Conservation (phyloP, 2,329 filamentous ascomycete genomes). For the Pseudopyricularia javanii region DNA sequence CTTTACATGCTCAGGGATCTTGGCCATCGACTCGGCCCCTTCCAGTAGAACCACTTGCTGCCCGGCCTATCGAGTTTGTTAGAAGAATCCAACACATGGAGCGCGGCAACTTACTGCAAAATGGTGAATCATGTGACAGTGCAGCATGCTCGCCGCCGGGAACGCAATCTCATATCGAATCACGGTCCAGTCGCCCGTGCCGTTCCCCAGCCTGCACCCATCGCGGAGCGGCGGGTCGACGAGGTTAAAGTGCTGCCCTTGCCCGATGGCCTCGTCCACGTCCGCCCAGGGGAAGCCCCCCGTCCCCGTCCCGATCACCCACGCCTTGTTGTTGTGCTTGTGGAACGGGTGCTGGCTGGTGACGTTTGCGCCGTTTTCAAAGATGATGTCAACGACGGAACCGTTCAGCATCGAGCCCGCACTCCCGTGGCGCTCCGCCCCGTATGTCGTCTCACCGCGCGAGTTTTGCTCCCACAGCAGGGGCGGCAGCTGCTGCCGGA, state of each 20-base stretch:
- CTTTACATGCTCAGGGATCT: not conserved
- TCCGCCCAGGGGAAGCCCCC: not conserved
- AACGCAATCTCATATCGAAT: not conserved
- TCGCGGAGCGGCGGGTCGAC: not conserved
- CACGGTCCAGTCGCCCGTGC: not conserved
- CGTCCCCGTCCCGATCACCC: not conserved
- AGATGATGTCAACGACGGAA: not conserved
- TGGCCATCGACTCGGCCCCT: not conserved
- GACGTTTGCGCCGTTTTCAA: not conserved
- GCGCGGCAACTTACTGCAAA: not conserved
- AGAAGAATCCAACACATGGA: not conserved
- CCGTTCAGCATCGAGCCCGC: not conserved
- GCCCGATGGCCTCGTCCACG: not conserved
- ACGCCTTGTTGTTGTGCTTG: not conserved
- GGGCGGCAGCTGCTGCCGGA: not conserved
- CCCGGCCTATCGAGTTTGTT: not conserved
- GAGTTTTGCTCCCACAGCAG: not conserved
- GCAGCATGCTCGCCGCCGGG: not conserved
- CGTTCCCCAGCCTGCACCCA: not conserved
- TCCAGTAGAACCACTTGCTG: not conserved
- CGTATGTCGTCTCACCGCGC: not conserved
- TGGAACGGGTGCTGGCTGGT: not conserved
- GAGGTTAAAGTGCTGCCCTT: not conserved
- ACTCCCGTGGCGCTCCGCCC: not conserved
- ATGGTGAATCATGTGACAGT: not conserved